Base-by-base conservation (phyloP, 164 flowering plant genomes). In the Paratinospora sagittata region DNA sequence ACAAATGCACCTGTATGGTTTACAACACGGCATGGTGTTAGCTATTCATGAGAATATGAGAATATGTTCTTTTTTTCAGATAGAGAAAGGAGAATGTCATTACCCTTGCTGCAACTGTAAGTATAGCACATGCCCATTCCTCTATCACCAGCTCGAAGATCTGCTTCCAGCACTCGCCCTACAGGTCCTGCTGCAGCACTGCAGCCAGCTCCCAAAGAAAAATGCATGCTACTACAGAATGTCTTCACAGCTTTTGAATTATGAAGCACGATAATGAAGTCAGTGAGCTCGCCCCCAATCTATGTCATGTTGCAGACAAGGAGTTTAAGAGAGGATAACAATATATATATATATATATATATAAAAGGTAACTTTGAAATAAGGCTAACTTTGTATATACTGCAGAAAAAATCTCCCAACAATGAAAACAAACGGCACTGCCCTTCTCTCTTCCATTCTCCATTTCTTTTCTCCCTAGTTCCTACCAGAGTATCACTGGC, bases 161-260 rank as follows among this genome's bases (percentile, higher is more conserved):
- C 99, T 13, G 97, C 99, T 85, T 96, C 99, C 68, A 91, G 71
- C 70, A 88, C 95, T 85, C 99, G 91, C 63, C 97, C 99, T 21
- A 91, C 76, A 73, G 98, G 99, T 47, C 98, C 98, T 49, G 99
- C 98, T 37, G 98, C 98, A 79, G 90, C 99, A 83, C 99, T 92
- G 78, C 97, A 91, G 57, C 99, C 97, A 78, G 97, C 99, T 52
- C 98, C 99, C 71, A 96, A 81, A 81, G 98, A 89, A 81, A 96
- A 90, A 81, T 96, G 98, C 96, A 93, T 82, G 71, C 97, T 90
- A 61, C 99, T 91, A 73, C 93, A 87, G 77, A 95, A 95, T 69
- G 99, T 89, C 79, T 91, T 96, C 74, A 96, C 99, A 75, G 99
- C 99, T 81, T 85, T 86, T 7, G 71, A 75, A 76, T 89, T 91